Evolutionary conservation across 495 filamentous ascomycete genomes (phyloP).

Genomic region (Aspergillus incahuasiensis): DNA sequence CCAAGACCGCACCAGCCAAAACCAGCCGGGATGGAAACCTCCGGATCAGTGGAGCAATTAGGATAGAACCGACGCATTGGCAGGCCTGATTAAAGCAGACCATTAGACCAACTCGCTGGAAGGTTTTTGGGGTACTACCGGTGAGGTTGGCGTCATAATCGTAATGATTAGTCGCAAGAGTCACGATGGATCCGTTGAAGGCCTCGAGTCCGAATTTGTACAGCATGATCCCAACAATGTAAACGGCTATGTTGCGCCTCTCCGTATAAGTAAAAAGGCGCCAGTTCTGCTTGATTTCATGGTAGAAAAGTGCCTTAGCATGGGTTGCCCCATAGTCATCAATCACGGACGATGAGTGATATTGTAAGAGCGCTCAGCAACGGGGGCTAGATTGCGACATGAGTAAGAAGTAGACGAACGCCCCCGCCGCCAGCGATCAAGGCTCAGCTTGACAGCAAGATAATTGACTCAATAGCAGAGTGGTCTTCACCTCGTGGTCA

Average conservation of each 20-base stretch:
- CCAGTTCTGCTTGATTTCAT: slow-evolving; percentile 13
- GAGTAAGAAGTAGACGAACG: not conserved
- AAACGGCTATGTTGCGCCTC: slow-evolving; percentile 37
- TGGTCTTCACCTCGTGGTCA: not conserved
- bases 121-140: slow-evolving; percentile 29
- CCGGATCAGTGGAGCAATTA: slow-evolving; percentile 42
- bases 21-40: slow-evolving; percentile 36
- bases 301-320: slow-evolving; percentile 14
- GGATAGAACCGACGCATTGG: slow-evolving; percentile 41
- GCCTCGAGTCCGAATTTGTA: slow-evolving; percentile 45
- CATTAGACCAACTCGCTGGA: slow-evolving; percentile 40
- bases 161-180: slow-evolving; percentile 43
- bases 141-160: slow-evolving; percentile 29
- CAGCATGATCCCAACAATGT: slow-evolving; percentile 31
- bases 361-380: not conserved
- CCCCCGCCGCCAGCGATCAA: not conserved
- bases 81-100: slow-evolving; percentile 41
- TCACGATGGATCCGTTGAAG: slow-evolving; percentile 39
- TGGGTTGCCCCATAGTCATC: slow-evolving; percentile 10
- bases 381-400: slow-evolving; percentile 2
- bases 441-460: not conserved
- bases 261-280: slow-evolving; percentile 26
- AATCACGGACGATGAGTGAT: not conserved
- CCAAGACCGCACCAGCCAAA: slow-evolving; percentile 29
- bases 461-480: not conserved